Percentiles rank a stretch among this genome's conserved stretches.
Conservation (phyloP, 495 filamentous ascomycete species). For the Penicillium pancosmium region DNA sequence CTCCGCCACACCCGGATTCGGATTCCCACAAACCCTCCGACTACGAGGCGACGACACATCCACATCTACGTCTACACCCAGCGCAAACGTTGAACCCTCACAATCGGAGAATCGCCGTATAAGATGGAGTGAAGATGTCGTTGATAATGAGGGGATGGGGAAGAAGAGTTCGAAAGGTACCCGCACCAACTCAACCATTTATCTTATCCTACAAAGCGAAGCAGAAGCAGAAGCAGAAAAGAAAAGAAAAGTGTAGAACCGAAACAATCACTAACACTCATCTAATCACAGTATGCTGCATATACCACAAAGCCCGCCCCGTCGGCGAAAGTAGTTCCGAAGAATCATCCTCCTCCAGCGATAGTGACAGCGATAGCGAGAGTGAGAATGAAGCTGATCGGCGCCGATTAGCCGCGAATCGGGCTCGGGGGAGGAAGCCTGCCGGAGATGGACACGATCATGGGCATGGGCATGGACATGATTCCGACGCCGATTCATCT, state of each 20-base stretch:
- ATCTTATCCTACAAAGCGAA: too few relatives aligned
- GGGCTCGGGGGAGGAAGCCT: too few relatives aligned
- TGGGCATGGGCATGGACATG: background rate
- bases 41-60: slow-evolving; percentile 37
- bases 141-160: slow-evolving; percentile 96
- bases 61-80: too few relatives aligned
- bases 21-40: slow-evolving; percentile 28
- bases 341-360: slow-evolving; percentile 63
- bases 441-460: background rate
- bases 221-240: background rate
- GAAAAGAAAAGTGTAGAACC: background rate
- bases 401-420: slow-evolving; percentile 16
- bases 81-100: background rate
- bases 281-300: slow-evolving; percentile 82
- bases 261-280: background rate
- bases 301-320: slow-evolving; percentile 84
- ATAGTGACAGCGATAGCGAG: slow-evolving; percentile 62
- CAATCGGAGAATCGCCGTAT: slow-evolving; percentile 52
- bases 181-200: background rate
- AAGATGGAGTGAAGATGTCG: slow-evolving; percentile 88
- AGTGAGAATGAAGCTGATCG: slow-evolving; percentile 48
- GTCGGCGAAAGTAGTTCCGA: slow-evolving; percentile 87
- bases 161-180: slow-evolving; percentile 92
- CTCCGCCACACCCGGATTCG: background rate
- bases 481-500: background rate